Conservation (phyloP, 495 filamentous ascomycete genomes). For the Podospora anserina region DNA sequence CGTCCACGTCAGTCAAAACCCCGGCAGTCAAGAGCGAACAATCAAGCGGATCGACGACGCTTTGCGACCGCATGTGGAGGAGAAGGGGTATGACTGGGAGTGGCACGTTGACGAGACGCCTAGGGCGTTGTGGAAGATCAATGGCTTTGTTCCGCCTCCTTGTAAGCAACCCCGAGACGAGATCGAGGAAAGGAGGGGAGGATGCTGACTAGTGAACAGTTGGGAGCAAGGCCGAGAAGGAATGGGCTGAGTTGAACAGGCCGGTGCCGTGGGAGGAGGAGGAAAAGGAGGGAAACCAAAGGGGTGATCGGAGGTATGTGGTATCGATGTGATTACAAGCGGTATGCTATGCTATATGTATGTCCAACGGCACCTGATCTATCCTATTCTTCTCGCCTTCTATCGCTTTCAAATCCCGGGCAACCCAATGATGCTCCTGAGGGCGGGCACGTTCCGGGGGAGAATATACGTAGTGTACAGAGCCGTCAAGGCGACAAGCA, state of each 20-base stretch:
- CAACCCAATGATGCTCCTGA: conserved; percentile 67
- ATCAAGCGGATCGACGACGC: conserved; percentile 12
- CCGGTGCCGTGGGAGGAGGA: background rate
- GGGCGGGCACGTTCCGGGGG: conserved; percentile 59
- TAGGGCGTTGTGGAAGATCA: conserved; percentile 1
- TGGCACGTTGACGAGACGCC: conserved; percentile 32
- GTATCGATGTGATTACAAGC: conserved; percentile 4
- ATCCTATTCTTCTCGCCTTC: background rate
- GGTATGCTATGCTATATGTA: background rate
- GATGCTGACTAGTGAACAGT: background rate
- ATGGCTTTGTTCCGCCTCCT: background rate
- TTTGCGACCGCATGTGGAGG: conserved; percentile 33
- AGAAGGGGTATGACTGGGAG: conserved; percentile 43
- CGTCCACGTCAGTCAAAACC: conserved; percentile 18
- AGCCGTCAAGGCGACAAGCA: conserved; percentile 63
- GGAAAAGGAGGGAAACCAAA: background rate
- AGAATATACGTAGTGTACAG: conserved; percentile 75
- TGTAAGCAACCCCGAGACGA: background rate
- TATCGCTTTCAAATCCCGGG: conserved; percentile 57
- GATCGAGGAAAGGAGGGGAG: background rate
- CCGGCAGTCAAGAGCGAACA: background rate
- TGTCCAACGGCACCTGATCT: background rate
- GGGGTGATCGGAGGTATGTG: conserved; percentile 18
- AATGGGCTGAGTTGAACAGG: background rate
- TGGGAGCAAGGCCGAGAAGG: conserved; percentile 1